Evolutionary conservation across 129 eudicot genomes (phyloP), one percentile per base, ranked within the genome.

Genomic region (Lonicera japonica): DNA sequence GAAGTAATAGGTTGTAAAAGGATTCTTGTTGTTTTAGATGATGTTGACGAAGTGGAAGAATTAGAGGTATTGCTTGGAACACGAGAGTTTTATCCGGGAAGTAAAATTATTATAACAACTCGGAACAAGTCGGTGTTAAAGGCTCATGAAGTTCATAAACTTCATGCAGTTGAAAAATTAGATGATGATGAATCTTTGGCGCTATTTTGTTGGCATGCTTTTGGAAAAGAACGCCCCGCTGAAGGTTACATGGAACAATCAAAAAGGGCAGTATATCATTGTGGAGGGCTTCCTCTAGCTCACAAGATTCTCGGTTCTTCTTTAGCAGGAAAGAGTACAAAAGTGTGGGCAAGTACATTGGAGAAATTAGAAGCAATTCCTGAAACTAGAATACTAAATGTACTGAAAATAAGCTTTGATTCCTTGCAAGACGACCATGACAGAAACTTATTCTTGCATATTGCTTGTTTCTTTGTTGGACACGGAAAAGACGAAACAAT

Each of bases 381-480:
- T 15, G 21, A 68, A 53, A 7, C 12, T 47, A 20, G 52, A 36
- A 67, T 75, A 0, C 29, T 38, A 0, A 38, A 16, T 3, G 62
- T 45, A 19, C 71, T 75, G 4, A 2, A 13, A 41, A 60, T 47
- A 3, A 68, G 79, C 65, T 68, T 24, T 21, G 54, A 25, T 38
- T 53, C 65, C 8, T 54, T 74, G 34, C 65, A 46, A 16, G 20
- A 67, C 23, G 48, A 55, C n/a, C 34, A 70, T 5, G 66, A 57
- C 8, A 70, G 59, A 64, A 65, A 50, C 59, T 65, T 78, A 60
- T 79, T 79, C 60, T 18, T 79, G 19, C 34, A 73, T 29, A 79
- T 79, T 61, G 78, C 80, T 58, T 68, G 77, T 72, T 79, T 79
- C 52, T 79, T 79, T 62, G 21, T 79, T 29, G 81, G 81, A 0